Conservation (phyloP, 1,139 yeast species). For the Hemisphaericaspora xylofermentans region DNA sequence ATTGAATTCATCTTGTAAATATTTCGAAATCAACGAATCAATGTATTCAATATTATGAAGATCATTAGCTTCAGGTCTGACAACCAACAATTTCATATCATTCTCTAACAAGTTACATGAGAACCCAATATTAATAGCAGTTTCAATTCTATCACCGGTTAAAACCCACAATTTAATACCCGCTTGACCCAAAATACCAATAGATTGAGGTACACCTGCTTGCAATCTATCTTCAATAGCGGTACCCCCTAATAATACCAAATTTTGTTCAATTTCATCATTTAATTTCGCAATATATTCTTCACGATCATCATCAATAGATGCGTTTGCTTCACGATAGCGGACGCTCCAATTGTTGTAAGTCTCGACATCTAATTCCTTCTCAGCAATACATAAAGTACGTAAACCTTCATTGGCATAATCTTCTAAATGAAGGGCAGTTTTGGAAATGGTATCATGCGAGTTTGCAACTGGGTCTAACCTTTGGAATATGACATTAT, state of each 20-base stretch:
- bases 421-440: slow-evolving; percentile 82
- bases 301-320: slow-evolving; percentile 75
- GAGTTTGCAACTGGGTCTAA: slow-evolving; percentile 42
- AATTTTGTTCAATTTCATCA: slow-evolving; percentile 73
- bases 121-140: slow-evolving; percentile 96
- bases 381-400: slow-evolving; percentile 88
- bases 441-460: slow-evolving; percentile 39
- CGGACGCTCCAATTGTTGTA: slow-evolving; percentile 67
- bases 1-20: slow-evolving; percentile 42
- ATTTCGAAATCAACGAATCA: slow-evolving; percentile 35
- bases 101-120: slow-evolving; percentile 87
- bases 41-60: slow-evolving; percentile 27
- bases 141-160: slow-evolving; percentile 96
- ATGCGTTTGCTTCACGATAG: slow-evolving; percentile 71
- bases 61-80: slow-evolving; percentile 40
- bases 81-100: slow-evolving; percentile 81
- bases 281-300: slow-evolving; percentile 74
- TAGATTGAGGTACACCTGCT: slow-evolving; percentile 94
- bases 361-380: slow-evolving; percentile 60
- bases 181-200: slow-evolving; percentile 78
- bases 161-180: slow-evolving; percentile 97
- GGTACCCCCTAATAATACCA: slow-evolving; percentile 85
- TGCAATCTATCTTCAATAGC: slow-evolving; percentile 97
- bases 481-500: slow-evolving; percentile 81
- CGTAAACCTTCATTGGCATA: slow-evolving; percentile 97